These are phyloP conservation scores for Rhizopogon vesiculosus DNA, from an alignment of 768 basidiomycete genomes.

Conservation along the genomic window DNA sequence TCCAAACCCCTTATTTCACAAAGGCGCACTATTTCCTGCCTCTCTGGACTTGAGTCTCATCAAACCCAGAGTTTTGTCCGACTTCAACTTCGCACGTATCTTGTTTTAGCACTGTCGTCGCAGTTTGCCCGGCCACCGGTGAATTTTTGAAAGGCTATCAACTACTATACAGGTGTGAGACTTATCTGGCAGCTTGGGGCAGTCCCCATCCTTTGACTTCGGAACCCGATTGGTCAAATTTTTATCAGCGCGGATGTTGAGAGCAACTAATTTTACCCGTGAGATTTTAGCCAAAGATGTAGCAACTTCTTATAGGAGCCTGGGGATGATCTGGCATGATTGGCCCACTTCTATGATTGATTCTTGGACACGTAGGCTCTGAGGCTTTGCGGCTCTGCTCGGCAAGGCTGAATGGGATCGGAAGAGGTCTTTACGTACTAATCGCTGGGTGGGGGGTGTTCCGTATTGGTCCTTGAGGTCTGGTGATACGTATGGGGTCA, in stretches of 20 bases:
- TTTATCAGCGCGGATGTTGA: not conserved
- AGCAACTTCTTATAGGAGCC: too few species aligned
- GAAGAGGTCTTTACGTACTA: not conserved
- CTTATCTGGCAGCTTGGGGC: not conserved
- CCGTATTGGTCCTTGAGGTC: not conserved
- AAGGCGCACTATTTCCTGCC: not conserved
- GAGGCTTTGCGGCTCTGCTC: not conserved
- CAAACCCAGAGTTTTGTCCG: not conserved
- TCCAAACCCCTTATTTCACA: not conserved
- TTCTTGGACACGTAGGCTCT: not conserved
- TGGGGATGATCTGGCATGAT: too few species aligned
- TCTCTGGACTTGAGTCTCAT: not conserved
- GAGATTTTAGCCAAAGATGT: not conserved
- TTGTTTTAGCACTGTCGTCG: conserved; percentile 1
- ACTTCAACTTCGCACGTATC: conserved; percentile 2
- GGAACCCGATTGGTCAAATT: not conserved
- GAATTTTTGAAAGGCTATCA: not conserved
- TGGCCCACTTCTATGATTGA: too few species aligned
- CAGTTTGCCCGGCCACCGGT: conserved; percentile 9
- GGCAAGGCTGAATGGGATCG: not conserved
- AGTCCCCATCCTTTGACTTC: not conserved
- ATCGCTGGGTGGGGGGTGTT: not conserved
- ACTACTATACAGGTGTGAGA: not conserved
- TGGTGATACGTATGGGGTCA: not conserved
- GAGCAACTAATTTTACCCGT: conserved; percentile 3